phyloP scores from a whole-genome alignment of 1,139 yeast species.

The Ashbya aceris region DNA sequence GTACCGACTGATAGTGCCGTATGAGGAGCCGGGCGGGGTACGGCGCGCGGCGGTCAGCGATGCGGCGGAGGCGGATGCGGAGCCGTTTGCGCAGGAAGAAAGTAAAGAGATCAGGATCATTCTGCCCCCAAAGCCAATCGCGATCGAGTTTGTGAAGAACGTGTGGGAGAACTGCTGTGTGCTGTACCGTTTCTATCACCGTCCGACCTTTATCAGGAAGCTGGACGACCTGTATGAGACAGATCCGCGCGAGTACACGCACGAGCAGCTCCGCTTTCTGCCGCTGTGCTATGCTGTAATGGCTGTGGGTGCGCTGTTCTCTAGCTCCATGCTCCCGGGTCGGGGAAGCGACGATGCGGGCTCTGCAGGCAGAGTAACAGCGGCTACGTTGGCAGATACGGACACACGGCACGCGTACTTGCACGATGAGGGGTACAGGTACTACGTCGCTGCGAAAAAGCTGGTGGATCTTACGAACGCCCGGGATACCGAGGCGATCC shows the following conservation, averaged over 20 bases:
- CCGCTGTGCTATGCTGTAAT: constrained; percentile 66
- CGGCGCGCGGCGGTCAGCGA: constrained; percentile 13
- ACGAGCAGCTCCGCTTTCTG: constrained; percentile 60
- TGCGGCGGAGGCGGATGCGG: constrained; percentile 28
- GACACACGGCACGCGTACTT: constrained; percentile 33
- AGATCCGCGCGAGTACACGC: constrained; percentile 57
- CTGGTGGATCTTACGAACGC: constrained; percentile 68
- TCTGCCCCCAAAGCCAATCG: constrained; percentile 69
- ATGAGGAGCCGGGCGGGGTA: constrained; percentile 9
- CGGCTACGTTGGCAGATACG: not conserved
- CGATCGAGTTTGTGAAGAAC: constrained; percentile 61
- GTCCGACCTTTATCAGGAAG: constrained; percentile 66
- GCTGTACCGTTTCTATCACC: constrained; percentile 73
- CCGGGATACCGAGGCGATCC: constrained; percentile 55
- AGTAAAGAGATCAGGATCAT: constrained; percentile 51
- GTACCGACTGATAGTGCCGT: constrained; percentile 15
- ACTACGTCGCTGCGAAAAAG: constrained; percentile 80
- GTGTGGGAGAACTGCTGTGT: constrained; percentile 91
- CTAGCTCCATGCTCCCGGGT: constrained; percentile 25
- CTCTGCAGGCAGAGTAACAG: constrained; percentile 31
- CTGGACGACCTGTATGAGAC: constrained; percentile 52
- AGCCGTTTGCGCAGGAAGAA: constrained; percentile 32
- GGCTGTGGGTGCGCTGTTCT: constrained; percentile 73
- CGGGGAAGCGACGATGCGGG: constrained; percentile 37
- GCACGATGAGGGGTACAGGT: constrained; percentile 78